A percentile compares a stretch with the other conserved stretches of the same genome.
These are phyloP conservation scores for Podospora conica DNA, from an alignment of 495 filamentous ascomycete species.

Conservation along the genomic window DNA sequence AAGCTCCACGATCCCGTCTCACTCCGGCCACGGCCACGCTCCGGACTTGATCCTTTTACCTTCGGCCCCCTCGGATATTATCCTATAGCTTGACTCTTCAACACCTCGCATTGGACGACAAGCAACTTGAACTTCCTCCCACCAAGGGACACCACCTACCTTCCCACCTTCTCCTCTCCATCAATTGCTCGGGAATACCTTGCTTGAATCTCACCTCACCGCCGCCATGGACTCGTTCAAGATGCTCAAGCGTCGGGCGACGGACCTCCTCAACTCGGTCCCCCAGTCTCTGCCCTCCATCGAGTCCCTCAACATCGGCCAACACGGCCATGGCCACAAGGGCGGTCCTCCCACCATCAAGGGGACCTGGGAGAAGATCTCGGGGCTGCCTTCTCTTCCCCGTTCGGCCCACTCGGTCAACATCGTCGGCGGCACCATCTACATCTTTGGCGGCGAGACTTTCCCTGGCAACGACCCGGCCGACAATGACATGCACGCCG, in stretches of 20 bases:
- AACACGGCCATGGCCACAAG: slow-evolving; percentile 7
- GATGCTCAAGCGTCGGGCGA: slow-evolving; percentile 40
- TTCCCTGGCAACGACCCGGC: slow-evolving; percentile 43
- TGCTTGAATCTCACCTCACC: not conserved
- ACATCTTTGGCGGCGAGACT: slow-evolving; percentile 62
- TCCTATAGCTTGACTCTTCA: too few relatives aligned
- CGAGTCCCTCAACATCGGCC: slow-evolving; percentile 19
- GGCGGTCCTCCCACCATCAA: slow-evolving; percentile 33
- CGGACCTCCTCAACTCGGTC: slow-evolving; percentile 37
- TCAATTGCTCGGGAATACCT: too few relatives aligned
- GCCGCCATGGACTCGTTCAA: slow-evolving; percentile 38
- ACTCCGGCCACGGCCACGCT: too few relatives aligned
- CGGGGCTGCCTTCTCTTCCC: slow-evolving; percentile 44
- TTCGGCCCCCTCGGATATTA: not conserved
- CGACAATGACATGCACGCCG: slow-evolving; percentile 63
- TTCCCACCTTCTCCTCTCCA: too few relatives aligned
- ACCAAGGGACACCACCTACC: not conserved
- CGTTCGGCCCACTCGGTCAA: slow-evolving; percentile 66
- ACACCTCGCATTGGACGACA: not conserved
- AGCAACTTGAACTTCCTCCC: not conserved
- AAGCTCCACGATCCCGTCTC: too few relatives aligned
- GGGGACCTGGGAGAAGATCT: slow-evolving; percentile 54
- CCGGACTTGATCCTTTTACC: not conserved
- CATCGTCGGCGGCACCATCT: slow-evolving; percentile 58
- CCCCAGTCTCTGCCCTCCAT: slow-evolving; percentile 32